A percentile compares a stretch with the other conserved stretches of the same genome.
phyloP scores from a whole-genome alignment of 345 rosid species.

The Hibiscus trionum region DNA sequence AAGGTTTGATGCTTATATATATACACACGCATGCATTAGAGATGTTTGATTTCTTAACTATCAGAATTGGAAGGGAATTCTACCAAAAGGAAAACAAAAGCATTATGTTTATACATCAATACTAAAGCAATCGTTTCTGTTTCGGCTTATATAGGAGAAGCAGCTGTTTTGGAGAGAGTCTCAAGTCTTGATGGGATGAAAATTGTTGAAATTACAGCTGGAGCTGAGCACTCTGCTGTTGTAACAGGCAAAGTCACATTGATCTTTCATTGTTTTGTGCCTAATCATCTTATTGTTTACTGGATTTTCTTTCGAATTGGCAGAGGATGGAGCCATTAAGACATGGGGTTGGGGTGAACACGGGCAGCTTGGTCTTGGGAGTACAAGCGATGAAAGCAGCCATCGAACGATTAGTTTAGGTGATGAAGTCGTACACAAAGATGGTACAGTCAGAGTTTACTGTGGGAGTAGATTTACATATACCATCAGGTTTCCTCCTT shows the following conservation, averaged over 20 bases:
- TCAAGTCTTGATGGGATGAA: slow-evolving; percentile 31
- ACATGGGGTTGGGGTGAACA: slow-evolving; percentile 99
- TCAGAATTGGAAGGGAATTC: too few species aligned
- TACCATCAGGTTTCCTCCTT: too few species aligned
- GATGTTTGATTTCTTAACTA: too few species aligned
- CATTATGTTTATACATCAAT: too few species aligned
- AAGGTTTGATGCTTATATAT: background rate
- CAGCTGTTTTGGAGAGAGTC: slow-evolving; percentile 38
- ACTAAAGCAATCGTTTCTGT: background rate
- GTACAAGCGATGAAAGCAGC: slow-evolving; percentile 41
- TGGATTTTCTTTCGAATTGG: background rate
- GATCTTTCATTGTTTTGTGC: too few species aligned
- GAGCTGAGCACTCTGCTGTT: too few species aligned
- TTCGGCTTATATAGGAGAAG: slow-evolving; percentile 16
- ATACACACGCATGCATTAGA: too few species aligned
- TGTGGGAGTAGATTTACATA: too few species aligned
- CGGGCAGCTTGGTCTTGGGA: slow-evolving; percentile 84
- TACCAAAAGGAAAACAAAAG: too few species aligned
- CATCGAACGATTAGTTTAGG: slow-evolving; percentile 42
- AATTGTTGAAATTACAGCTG: slow-evolving; percentile 41
- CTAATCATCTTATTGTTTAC: too few species aligned
- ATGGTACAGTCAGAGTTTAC: too few species aligned
- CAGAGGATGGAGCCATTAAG: slow-evolving; percentile 58
- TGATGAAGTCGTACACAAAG: slow-evolving; percentile 13
- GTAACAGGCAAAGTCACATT: too few species aligned